Evolutionary conservation across 208 protist genomes (phyloP), one percentile per base, ranked within the genome.

Genomic region (Vickermania spadyakhi): DNA sequence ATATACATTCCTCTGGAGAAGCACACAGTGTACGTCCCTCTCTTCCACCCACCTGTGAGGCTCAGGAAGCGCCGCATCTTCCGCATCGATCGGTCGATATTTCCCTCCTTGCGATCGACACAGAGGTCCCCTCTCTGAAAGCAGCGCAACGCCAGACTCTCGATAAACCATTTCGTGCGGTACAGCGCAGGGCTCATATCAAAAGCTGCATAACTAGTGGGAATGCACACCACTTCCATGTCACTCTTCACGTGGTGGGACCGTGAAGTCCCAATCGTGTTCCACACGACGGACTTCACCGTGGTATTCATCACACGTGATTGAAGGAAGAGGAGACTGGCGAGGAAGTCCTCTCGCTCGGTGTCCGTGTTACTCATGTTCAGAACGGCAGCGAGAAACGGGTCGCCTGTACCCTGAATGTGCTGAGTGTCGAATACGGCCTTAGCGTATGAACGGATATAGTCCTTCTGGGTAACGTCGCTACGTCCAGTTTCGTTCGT

Each of bases 131-230:
- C 41, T 23, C 61, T 60, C 23, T 62, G 58, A 14, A 62, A 41
- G 50, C 73, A 79, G 7, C 66, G 66, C 27, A 64, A 5, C n/a
- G 30, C 59, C 3, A 75, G 53, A 26, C 66, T 23, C 0, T 11
- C 41, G 4, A 74, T 52, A 36, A 75, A 59, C 73, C 73, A 75
- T 49, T 69, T 56, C 13, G 68, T 80, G 28, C 27, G 23, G 55
- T 70, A 79, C 68, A 79, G 51, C 18, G 65, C 29, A 0, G 73
- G 55, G 21, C 60, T 45, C 13, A 36, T 23, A 25, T 51, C 55
- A 7, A 64, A 64, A 14, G 58, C 68, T n/a, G 45, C 21, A 5
- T 64, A 41, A 28, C 62, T 28, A 1, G 73, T 75, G 1, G 68
- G 56, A 29, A 79, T 11, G 42, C 73, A 72, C n/a, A 66, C 60